These are phyloP conservation scores for Saccharomycopsis phalli DNA, from an alignment of 1,139 yeast genomes.

Conservation along the genomic window DNA sequence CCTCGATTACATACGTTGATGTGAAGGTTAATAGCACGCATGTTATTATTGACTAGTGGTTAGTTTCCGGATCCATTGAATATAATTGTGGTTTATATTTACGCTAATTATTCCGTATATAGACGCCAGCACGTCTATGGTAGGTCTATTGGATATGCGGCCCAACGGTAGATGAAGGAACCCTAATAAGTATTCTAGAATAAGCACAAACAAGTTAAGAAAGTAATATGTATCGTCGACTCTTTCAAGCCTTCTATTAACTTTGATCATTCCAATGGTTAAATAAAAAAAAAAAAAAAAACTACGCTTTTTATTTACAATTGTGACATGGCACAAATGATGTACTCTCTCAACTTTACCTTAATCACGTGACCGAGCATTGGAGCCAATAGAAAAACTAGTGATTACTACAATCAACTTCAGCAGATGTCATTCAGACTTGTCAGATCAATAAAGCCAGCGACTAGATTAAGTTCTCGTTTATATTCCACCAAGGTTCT, in stretches of 20 bases:
- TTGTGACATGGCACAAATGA: neutral
- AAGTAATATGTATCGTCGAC: conserved; percentile 2
- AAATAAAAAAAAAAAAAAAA: neutral
- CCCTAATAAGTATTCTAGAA: conserved; percentile 8
- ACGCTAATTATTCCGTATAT: neutral
- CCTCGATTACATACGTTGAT: too few species aligned
- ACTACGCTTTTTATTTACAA: neutral
- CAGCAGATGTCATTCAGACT: too few species aligned
- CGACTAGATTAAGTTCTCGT: too few species aligned
- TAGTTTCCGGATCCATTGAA: too few species aligned
- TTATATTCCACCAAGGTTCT: conserved; percentile 17
- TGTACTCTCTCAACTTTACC: too few species aligned
- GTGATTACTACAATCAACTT: neutral
- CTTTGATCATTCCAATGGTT: neutral
- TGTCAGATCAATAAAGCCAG: too few species aligned
- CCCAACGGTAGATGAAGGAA: conserved; percentile 12
- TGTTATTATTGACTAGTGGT: too few species aligned
- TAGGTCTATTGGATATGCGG: conserved; percentile 8
- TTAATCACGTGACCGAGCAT: too few species aligned
- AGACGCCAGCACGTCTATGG: conserved; percentile 7
- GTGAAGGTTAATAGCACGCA: too few species aligned
- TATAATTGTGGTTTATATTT: too few species aligned
- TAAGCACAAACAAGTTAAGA: conserved; percentile 1
- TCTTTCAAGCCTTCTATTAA: conserved; percentile 6
- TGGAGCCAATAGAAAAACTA: conserved; percentile 1